These are phyloP conservation scores for Aspergillus flavus DNA, from an alignment of 2,329 filamentous ascomycete species.

Conservation along the genomic window DNA sequence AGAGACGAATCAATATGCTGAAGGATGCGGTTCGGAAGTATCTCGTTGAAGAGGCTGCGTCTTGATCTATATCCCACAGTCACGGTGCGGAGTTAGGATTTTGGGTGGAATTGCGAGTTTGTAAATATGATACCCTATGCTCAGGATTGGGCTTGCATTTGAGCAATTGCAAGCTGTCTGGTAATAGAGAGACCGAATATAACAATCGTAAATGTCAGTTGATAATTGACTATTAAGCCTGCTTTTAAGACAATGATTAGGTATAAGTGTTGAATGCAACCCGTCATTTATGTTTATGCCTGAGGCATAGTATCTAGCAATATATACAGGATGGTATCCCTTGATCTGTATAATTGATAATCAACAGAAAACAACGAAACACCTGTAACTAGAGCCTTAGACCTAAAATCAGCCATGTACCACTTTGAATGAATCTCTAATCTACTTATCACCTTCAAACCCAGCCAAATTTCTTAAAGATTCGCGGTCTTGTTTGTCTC, in stretches of 20 bases:
- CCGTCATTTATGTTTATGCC: not conserved
- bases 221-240: not conserved
- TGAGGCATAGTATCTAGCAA: not conserved
- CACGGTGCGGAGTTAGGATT: not conserved
- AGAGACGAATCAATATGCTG: constrained; percentile 69
- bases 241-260: not conserved
- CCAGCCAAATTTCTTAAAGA: no score
- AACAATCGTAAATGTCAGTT: not conserved
- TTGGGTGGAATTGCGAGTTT: not conserved
- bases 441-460: not conserved
- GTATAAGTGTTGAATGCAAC: not conserved
- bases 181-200: not conserved
- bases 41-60: constrained; percentile 45
- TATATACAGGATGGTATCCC: no score
- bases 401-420: not conserved
- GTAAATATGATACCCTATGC: constrained; percentile 12
- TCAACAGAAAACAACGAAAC: no score
- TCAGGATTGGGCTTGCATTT: not conserved
- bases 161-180: not conserved
- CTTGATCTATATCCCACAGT: constrained; percentile 12
- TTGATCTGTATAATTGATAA: no score
- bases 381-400: not conserved
- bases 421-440: not conserved
- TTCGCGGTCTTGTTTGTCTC: not conserved
- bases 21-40: constrained; percentile 63